These are phyloP conservation scores for Physcomitrium patens DNA, from an alignment of 225 moss, liverwort and hornwort species.

Conservation along the genomic window DNA sequence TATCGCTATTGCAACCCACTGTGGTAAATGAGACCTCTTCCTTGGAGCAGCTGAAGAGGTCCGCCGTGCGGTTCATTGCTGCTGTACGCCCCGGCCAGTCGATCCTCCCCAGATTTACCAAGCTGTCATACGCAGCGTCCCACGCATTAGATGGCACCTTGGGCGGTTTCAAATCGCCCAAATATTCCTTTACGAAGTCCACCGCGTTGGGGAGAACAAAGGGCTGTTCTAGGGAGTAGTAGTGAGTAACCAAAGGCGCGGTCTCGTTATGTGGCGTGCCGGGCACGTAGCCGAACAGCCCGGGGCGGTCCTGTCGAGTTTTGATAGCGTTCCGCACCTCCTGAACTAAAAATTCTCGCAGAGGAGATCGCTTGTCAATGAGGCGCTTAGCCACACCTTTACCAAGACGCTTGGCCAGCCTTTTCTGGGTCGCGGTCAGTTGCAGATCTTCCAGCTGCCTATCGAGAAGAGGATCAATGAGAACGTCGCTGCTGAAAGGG, in stretches of 20 bases:
- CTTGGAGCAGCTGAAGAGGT: not conserved
- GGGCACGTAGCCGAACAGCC: conserved; percentile 3
- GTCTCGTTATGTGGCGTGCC: not conserved
- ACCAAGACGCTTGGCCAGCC: conserved; percentile 13
- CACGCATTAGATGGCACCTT: conserved; percentile 20
- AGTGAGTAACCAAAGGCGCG: not conserved
- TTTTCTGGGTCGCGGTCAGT: conserved; percentile 3
- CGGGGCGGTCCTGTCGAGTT: not conserved
- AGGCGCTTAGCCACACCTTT: conserved; percentile 11
- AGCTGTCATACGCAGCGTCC: not conserved
- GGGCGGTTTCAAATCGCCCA: not conserved
- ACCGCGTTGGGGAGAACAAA: conserved; percentile 11
- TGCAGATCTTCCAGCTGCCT: not conserved
- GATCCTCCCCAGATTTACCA: conserved; percentile 4
- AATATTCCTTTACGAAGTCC: conserved; percentile 14
- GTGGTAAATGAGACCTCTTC: not conserved
- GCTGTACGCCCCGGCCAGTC: conserved; percentile 19
- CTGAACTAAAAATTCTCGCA: not conserved
- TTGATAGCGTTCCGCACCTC: not conserved
- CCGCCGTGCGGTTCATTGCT: conserved; percentile 4
- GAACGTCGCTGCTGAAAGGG: not conserved
- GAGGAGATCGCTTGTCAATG: not conserved
- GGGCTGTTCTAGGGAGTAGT: not conserved
- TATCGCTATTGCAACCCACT: not conserved
- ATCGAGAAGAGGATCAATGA: conserved; percentile 8